Base-by-base conservation (phyloP, 1,139 yeast species). In the Zygosaccharomyces sapae region DNA sequence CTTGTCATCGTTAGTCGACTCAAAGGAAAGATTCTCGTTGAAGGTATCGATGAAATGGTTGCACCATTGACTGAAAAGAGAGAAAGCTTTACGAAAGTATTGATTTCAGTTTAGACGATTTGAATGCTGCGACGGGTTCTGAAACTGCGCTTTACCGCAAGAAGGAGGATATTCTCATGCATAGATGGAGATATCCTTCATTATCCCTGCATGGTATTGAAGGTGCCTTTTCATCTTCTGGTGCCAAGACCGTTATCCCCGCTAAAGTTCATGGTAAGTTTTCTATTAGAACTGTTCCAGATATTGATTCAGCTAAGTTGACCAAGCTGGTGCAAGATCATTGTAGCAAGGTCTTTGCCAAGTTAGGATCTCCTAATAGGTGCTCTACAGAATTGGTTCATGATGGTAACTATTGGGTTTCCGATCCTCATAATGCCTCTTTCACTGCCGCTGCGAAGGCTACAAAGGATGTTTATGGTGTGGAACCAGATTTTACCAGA, bases 171-270 rank as follows among this genome's bases (percentile, higher is more conserved):
- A 85, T 90, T 56, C 79, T 92, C 64, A 92, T 89, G 84, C 97
- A 92, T 70, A 84, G 98, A 77, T 92, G 98, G 98, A 84, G 98
- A 77, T 88, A 76, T 72, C 97, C 99, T 51, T 89, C 98, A 13
- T 76, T 92, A 63, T 89, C 97, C 4, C 71, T 92, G 55, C 99
- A 92, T 70, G 99, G 99, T 58, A 79, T 92, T 53, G 98, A 92
- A 71, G 98, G 98, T 55, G 99, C 98, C 6, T 92, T 92, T 69
- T 83, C 85, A 46, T 92, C 87, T 38, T 78, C 87, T 41, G 99
- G 99, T 55, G 98, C 97, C 53, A 92, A 92, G 75, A 92, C 99
- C 31, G 99, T 92, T 48, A 94, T 92, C 56, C 99, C 99, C 38
- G 87, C 97, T 46, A 85, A 84, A 69, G 97, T 92, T 33, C 71